Evolutionary conservation across 305 asterid species (phyloP), one percentile per base, ranked within the genome.

Genomic region (Salvia sclarea): DNA sequence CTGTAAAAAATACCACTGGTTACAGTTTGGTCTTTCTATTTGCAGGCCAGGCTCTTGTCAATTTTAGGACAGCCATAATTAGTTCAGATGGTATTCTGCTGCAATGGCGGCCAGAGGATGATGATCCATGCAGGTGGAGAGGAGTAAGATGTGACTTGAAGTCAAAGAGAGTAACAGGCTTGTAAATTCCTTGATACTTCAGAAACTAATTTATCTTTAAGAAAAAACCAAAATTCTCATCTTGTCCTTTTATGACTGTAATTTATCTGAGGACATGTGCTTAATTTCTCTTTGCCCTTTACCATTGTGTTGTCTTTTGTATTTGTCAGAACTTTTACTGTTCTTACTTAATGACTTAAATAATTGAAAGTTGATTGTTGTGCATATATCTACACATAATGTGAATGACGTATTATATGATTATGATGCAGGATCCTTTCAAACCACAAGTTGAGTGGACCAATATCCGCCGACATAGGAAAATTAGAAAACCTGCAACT

Each of bases 91-190:
- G 92, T 59, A 75, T 82, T 68, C 74, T 91, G 84, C 78, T 35
- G 73, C 91, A 83, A 61, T 88, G 97, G 96, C 85, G 96, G 79
- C 97, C 95, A 12, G 97, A 91, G 79, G 96, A 91, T 47, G 82
- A 75, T 45, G 87, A 91, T 41, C 97, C 97, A 37, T 91, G 97
- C 71, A 78, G 85, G 66, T 91, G 97, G 97, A 86, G 77, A 81
- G 97, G 97, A 81, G 85, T 91, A 52, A 81, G 68, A 71, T 91
- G 97, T 28, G 92, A 85, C 76, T 62, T 75, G 31, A 91, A 91
- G 76, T 83, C 96, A 28, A 86, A 82, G 76, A 80, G 88, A 79
- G 96, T 91, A 70, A 85, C 79, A 76, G 84, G 91, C 37, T 79
- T 91, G 97, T 91, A 79, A 83, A 87, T 82, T 67, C 73, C 79